Conservation (phyloP, 306 rosid genomes). For the Gastrolobium bilobum region DNA sequence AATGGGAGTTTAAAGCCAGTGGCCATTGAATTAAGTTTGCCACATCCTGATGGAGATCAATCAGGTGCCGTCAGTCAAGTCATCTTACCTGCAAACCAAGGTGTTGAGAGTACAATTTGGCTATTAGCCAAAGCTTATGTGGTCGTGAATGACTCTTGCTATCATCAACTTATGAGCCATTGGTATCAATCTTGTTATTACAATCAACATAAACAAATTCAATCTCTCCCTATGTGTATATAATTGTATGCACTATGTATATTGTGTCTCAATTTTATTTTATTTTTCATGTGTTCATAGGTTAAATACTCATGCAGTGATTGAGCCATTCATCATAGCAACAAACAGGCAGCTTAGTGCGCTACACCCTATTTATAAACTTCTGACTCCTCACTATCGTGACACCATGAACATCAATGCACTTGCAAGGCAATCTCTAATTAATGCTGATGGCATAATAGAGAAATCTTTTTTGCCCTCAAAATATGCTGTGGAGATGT, state of each 20-base stretch:
- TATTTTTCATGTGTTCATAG: conserved; percentile 48
- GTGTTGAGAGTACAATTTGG: conserved; percentile 75
- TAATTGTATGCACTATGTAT: neutral
- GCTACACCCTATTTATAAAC: conserved; percentile 78
- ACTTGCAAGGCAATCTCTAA: conserved; percentile 65
- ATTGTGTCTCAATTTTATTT: neutral
- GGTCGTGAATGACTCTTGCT: conserved; percentile 73
- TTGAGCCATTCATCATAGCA: conserved; percentile 84
- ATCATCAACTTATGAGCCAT: conserved; percentile 87
- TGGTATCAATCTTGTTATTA: conserved; percentile 59
- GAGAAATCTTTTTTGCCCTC: conserved; percentile 69
- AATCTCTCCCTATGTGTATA: neutral
- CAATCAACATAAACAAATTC: neutral
- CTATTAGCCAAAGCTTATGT: conserved; percentile 87
- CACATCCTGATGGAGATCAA: conserved; percentile 70
- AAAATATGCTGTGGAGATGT: conserved; percentile 71
- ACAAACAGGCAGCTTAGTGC: conserved; percentile 79
- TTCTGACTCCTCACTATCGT: conserved; percentile 75
- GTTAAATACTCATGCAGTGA: conserved; percentile 80
- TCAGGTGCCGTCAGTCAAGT: conserved; percentile 66
- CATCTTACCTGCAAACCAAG: conserved; percentile 61
- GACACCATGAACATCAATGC: conserved; percentile 89
- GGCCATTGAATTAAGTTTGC: conserved; percentile 79
- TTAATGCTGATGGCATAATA: conserved; percentile 70
- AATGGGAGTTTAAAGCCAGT: conserved; percentile 79